phyloP scores from a whole-genome alignment of 371 early-diverging fungal species.

The Mucor irregularis region DNA sequence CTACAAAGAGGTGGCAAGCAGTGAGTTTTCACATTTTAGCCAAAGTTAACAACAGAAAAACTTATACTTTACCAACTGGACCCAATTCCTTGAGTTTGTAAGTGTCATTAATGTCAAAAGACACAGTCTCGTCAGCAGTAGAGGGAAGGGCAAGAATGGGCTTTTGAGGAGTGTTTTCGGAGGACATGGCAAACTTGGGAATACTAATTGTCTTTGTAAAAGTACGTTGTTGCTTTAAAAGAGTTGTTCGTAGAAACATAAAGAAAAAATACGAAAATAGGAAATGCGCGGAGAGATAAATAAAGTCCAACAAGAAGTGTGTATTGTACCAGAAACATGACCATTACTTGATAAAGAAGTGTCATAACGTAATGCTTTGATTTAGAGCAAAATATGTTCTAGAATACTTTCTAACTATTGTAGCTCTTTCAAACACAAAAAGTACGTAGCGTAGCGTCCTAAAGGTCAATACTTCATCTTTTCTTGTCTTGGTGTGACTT shows the following conservation, averaged over 20 bases:
- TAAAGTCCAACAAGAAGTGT: too few species aligned
- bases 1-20: constrained; percentile 31
- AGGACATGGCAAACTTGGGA: constrained; percentile 13
- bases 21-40: too few species aligned
- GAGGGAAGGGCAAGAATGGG: constrained; percentile 55
- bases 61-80: constrained; percentile 49
- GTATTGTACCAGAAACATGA: too few species aligned
- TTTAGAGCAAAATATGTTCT: too few species aligned
- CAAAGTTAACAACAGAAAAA: not conserved
- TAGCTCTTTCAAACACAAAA: too few species aligned
- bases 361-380: too few species aligned
- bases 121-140: constrained; percentile 44
- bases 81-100: constrained; percentile 56
- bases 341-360: too few species aligned
- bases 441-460: too few species aligned
- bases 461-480: too few species aligned
- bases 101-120: constrained; percentile 49
- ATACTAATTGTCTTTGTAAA: not conserved
- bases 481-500: too few species aligned
- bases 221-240: not conserved
- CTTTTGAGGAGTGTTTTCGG: constrained; percentile 13
- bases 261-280: constrained; percentile 4
- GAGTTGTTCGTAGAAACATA: constrained; percentile 6
- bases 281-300: not conserved
- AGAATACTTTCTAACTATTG: too few species aligned